Percentiles rank a stretch among this genome's conserved stretches.
These are phyloP conservation scores for Cytospora chrysosperma DNA, from an alignment of 2,329 filamentous ascomycete species.

Conservation along the genomic window DNA sequence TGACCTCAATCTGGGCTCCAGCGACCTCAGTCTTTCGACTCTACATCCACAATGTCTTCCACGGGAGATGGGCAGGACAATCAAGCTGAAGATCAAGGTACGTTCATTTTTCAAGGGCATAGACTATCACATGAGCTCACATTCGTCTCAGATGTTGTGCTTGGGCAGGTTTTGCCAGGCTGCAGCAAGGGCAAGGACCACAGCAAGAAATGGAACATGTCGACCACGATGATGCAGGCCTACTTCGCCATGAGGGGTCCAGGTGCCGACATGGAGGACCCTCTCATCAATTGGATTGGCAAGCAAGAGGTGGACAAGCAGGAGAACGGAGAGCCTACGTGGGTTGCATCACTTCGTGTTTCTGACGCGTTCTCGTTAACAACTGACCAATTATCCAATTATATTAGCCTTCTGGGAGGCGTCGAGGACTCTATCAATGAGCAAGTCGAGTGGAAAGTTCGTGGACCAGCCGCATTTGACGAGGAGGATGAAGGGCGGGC, in stretches of 20 bases:
- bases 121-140: neutral
- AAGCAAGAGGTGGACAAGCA: conserved; percentile 9
- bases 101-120: neutral
- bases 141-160: neutral
- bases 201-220: conserved; percentile 12
- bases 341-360: neutral
- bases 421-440: conserved; percentile 12
- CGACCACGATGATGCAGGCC: conserved; percentile 29
- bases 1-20: neutral
- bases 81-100: neutral
- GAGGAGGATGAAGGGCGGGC: conserved; percentile 14
- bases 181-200: conserved; percentile 1
- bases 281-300: conserved; percentile 32
- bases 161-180: neutral
- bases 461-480: conserved; percentile 16
- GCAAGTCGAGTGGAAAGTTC: conserved; percentile 9
- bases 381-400: neutral
- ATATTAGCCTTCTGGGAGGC: conserved; percentile 11
- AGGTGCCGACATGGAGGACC: conserved; percentile 27
- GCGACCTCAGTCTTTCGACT: neutral
- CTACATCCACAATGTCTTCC: neutral
- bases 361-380: neutral
- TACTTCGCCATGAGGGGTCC: conserved; percentile 37
- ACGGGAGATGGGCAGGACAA: neutral
- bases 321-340: neutral